phyloP scores from a whole-genome alignment of 257 asterid genomes.

The Henckelia pumila region DNA sequence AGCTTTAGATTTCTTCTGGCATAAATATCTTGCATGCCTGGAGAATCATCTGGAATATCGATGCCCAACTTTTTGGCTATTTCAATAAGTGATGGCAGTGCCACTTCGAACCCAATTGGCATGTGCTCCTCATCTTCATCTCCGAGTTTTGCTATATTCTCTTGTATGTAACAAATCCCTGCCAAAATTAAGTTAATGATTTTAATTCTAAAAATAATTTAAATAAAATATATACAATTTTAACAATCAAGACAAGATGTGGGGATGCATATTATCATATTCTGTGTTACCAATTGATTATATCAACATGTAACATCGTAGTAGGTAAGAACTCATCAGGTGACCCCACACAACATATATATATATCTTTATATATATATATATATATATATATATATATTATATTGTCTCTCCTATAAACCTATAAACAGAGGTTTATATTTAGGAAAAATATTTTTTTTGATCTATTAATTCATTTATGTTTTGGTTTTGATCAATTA shows the following conservation, averaged over 20 bases:
- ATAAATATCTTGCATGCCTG: conserved; percentile 53
- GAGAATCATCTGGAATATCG: conserved; percentile 53
- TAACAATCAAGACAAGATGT: background rate
- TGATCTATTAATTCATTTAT: too few relatives aligned
- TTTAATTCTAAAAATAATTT: too few relatives aligned
- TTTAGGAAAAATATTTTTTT: too few relatives aligned
- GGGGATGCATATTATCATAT: background rate
- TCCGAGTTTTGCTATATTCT: conserved; percentile 51
- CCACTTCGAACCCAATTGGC: conserved; percentile 92
- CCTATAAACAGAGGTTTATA: too few relatives aligned
- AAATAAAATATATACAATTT: too few relatives aligned
- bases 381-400: too few relatives aligned
- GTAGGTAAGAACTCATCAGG: background rate
- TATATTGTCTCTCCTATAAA: too few relatives aligned
- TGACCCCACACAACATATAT: too few relatives aligned
- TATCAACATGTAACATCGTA: background rate
- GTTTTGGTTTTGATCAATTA: too few relatives aligned
- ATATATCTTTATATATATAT: too few relatives aligned
- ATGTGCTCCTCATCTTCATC: conserved; percentile 76
- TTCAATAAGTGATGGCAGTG: conserved; percentile 80
- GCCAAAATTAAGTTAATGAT: too few relatives aligned
- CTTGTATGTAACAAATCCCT: conserved; percentile 58
- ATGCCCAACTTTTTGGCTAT: conserved; percentile 53
- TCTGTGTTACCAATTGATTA: background rate
- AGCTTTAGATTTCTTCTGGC: conserved; percentile 61